These are phyloP conservation scores for Solanum bulbocastanum DNA, from an alignment of 257 asterid genomes.

Conservation along the genomic window DNA sequence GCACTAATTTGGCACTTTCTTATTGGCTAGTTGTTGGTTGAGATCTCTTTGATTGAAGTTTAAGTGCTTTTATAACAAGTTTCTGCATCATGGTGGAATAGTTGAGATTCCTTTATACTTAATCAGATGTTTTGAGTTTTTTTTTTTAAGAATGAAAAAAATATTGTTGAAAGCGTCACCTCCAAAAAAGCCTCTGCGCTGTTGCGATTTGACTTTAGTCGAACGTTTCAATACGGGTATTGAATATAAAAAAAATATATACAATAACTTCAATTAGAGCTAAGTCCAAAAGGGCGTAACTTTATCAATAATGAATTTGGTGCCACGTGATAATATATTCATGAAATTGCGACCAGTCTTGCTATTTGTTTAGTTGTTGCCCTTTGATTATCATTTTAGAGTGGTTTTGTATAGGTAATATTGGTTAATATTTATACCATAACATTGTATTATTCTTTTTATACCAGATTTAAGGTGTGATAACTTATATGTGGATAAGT, in stretches of 20 bases:
- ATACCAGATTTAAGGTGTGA: not conserved
- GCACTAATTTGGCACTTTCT: not conserved
- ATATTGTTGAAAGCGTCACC: rapidly evolving
- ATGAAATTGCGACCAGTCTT: not conserved
- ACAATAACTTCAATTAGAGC: not conserved
- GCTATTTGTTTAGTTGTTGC: not conserved
- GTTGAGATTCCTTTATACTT: not conserved
- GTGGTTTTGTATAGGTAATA: not conserved
- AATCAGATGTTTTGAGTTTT: not conserved
- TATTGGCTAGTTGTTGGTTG: not conserved
- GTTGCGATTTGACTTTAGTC: no score
- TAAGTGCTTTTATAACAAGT: not conserved
- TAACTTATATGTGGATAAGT: not conserved
- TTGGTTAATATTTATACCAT: no score
- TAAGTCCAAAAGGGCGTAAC: not conserved
- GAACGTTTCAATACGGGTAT: rapidly evolving
- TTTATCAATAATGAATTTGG: not conserved
- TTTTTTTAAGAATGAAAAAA: rapidly evolving
- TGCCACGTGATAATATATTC: not conserved
- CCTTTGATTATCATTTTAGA: not conserved
- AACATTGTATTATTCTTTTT: not conserved
- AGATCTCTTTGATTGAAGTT: not conserved
- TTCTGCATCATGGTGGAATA: rapidly evolving
- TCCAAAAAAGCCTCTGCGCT: no score
- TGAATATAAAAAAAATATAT: not conserved